Conservation (phyloP, 495 filamentous ascomycete species). For the Hyaloscypha finlandica region DNA sequence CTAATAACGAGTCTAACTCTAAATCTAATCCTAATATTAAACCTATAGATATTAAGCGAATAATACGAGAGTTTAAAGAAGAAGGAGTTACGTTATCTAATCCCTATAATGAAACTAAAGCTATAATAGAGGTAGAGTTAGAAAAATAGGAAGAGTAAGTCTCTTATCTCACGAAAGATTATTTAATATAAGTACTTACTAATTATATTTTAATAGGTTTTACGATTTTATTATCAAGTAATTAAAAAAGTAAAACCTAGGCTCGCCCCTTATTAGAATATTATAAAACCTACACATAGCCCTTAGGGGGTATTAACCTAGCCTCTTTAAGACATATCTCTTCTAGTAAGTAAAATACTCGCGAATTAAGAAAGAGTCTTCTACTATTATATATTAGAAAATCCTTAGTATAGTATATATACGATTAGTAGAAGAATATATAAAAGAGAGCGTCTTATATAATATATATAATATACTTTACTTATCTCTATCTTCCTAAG, state of each 20-base stretch:
- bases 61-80: conserved; percentile 5
- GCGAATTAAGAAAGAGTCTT: conserved; percentile 6
- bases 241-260: background rate
- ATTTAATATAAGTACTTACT: conserved; percentile 1
- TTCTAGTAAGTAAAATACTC: background rate
- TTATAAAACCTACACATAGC: background rate
- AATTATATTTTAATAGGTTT: background rate
- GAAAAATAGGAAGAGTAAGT: conserved; percentile 8
- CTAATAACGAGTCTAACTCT: background rate
- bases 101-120: background rate
- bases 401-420: background rate
- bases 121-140: conserved; percentile 14
- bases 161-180: background rate
- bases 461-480: background rate
- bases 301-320: background rate
- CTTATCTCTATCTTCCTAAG: background rate
- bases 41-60: background rate
- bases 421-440: conserved; percentile 1
- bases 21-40: background rate
- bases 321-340: background rate
- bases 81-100: conserved; percentile 1
- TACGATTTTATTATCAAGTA: background rate
- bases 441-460: background rate
- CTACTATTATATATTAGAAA: background rate
- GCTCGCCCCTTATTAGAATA: background rate